phyloP scores from a whole-genome alignment of 768 basidiomycete species.

The Leucogyrophana mollusca region DNA sequence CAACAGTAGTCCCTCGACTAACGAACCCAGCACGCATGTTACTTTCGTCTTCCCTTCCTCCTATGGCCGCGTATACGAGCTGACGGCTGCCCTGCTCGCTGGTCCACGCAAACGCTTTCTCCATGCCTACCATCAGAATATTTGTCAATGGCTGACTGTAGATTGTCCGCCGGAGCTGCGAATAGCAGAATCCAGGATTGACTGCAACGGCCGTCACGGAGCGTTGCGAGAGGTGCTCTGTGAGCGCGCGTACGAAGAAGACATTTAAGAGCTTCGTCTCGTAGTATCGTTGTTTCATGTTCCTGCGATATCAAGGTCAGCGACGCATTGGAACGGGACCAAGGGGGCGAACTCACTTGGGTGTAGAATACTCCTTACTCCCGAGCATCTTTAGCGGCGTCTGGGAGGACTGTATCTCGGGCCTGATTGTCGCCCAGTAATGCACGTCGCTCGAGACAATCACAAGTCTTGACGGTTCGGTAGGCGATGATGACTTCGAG shows the following conservation, averaged over 20 bases:
- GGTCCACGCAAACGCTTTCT: conserved; percentile 15
- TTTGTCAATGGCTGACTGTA: neutral
- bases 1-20: conserved; percentile 7
- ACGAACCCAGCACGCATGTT: conserved; percentile 22
- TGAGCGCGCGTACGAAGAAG: conserved; percentile 29
- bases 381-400: conserved; percentile 25
- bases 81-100: conserved; percentile 34
- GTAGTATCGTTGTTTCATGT: conserved; percentile 18
- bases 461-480: conserved; percentile 22
- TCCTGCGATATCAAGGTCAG: conserved; percentile 4
- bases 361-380: conserved; percentile 16
- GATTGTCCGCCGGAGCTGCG: conserved; percentile 15
- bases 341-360: conserved; percentile 12
- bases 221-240: conserved; percentile 13
- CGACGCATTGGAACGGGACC: neutral
- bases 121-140: conserved; percentile 1
- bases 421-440: conserved; percentile 12
- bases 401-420: conserved; percentile 17
- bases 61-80: conserved; percentile 30
- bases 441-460: conserved; percentile 30
- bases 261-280: conserved; percentile 30
- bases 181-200: conserved; percentile 31
- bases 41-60: conserved; percentile 17
- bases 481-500: conserved; percentile 15
- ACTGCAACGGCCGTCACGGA: conserved; percentile 23